A percentile compares a stretch with the other conserved stretches of the same genome.
Conservation (phyloP, 805 yeast genomes). For the Kuraishia borneana region DNA sequence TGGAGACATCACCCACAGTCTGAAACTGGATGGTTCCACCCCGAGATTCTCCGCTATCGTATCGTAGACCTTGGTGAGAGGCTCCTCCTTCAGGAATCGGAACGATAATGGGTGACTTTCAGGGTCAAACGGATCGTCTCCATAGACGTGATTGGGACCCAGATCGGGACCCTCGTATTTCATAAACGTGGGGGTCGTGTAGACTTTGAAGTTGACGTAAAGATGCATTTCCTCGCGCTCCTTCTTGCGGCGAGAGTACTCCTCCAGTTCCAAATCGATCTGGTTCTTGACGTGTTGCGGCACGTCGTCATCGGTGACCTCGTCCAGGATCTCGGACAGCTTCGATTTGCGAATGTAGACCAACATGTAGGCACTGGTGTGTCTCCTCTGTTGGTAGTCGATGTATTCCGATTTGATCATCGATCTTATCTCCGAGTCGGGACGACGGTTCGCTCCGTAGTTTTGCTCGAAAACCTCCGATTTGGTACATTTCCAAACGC, state of each 20-base stretch:
- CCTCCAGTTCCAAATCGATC: slow-evolving; percentile 51
- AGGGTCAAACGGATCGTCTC: slow-evolving; percentile 35
- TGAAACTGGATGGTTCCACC: slow-evolving; percentile 23
- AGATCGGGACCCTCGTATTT: slow-evolving; percentile 66
- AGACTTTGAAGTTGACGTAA: slow-evolving; percentile 46
- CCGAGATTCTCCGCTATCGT: slow-evolving; percentile 35
- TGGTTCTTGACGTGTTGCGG: slow-evolving; percentile 63
- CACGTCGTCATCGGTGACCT: slow-evolving; percentile 38
- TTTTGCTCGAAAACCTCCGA: slow-evolving; percentile 86
- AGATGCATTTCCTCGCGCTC: slow-evolving; percentile 66
- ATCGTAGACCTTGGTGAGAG: slow-evolving; percentile 37
- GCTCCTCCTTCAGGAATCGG: slow-evolving; percentile 45
- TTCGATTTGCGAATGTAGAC: slow-evolving; percentile 72
- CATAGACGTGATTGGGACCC: slow-evolving; percentile 51
- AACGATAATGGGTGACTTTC: slow-evolving; percentile 36
- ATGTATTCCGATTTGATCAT: slow-evolving; percentile 52
- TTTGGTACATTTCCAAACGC: slow-evolving; percentile 78
- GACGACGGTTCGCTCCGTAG: slow-evolving; percentile 66
- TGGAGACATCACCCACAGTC: slow-evolving; percentile 55
- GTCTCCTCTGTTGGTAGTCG: slow-evolving; percentile 59
- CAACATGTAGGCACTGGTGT: slow-evolving; percentile 94
- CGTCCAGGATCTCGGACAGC: slow-evolving; percentile 46
- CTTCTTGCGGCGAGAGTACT: slow-evolving; percentile 32
- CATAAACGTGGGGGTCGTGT: slow-evolving; percentile 40
- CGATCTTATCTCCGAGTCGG: slow-evolving; percentile 34